Percentiles rank a stretch among this genome's conserved stretches.
Conservation (phyloP, 2,329 filamentous ascomycete species). For the Alternaria infectoria region DNA sequence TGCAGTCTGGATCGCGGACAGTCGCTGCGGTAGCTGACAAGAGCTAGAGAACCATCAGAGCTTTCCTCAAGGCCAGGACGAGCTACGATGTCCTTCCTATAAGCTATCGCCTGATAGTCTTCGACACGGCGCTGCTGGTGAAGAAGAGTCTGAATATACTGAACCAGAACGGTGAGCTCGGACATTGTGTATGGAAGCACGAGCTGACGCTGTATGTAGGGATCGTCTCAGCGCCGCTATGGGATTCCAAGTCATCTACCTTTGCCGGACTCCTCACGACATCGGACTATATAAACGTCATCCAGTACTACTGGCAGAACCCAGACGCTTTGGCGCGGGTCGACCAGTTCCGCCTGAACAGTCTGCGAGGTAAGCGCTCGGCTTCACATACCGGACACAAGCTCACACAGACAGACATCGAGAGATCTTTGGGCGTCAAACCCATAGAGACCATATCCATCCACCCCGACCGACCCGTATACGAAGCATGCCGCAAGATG, state of each 20-base stretch:
- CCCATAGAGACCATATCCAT: conserved; percentile 97
- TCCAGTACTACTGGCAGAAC: conserved; percentile 98
- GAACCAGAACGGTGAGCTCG: conserved; percentile 81
- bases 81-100: conserved; percentile 98
- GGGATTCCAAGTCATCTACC: conserved; percentile 91
- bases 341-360: conserved; percentile 91
- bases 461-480: conserved; percentile 85
- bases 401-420: conserved; percentile 71
- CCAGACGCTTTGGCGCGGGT: conserved; percentile 88
- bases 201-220: conserved; percentile 59
- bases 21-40: conserved; percentile 17
- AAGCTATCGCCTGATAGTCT: conserved; percentile 92
- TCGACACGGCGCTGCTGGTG: conserved; percentile 93
- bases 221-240: conserved; percentile 95
- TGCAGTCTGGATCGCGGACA: conserved; percentile 39
- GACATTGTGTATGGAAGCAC: background rate
- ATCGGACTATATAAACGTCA: conserved; percentile 97
- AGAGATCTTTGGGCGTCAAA: conserved; percentile 87
- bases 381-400: background rate
- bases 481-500: conserved; percentile 95
- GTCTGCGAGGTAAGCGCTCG: conserved; percentile 74
- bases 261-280: conserved; percentile 95
- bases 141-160: conserved; percentile 97
- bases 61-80: conserved; percentile 94
- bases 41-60: conserved; percentile 77